Evolutionary conservation across 2,329 filamentous ascomycete genomes (phyloP).

Genomic region (Sordariomycetes sp.): DNA sequence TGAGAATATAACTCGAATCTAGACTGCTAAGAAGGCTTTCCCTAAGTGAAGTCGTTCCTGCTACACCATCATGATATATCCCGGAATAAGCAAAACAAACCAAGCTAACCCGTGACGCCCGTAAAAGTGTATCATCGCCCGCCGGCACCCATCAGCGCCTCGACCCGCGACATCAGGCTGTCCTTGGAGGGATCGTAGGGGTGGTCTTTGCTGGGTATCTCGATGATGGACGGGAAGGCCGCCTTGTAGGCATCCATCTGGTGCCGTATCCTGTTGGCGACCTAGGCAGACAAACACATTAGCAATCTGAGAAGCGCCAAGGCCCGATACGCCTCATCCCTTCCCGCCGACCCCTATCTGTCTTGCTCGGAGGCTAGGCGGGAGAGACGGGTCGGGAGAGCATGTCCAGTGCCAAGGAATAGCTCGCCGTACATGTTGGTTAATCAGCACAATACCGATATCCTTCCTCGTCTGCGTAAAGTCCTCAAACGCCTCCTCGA

Average conservation of each 20-base stretch:
- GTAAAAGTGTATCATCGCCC: background rate
- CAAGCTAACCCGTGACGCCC: background rate
- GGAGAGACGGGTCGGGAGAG: background rate
- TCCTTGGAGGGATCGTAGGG: conserved; percentile 99
- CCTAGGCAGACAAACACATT: conserved; percentile 31
- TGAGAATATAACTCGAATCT: background rate
- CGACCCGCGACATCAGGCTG: conserved; percentile 44
- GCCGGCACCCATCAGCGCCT: conserved; percentile 1
- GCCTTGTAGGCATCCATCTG: conserved; percentile 85
- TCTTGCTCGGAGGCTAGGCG: background rate
- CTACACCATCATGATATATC: background rate
- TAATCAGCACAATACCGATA: conserved; percentile 92
- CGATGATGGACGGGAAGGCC: conserved; percentile 88
- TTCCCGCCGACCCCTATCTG: background rate
- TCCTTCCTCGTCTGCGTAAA: conserved; percentile 90
- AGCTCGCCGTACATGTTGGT: conserved; percentile 65
- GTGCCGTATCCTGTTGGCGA: conserved; percentile 87
- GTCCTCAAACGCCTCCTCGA: conserved; percentile 79
- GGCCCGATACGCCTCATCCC: background rate
- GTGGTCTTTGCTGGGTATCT: conserved; percentile 98
- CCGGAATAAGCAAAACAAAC: background rate
- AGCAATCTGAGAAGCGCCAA: background rate
- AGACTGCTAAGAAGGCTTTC: background rate
- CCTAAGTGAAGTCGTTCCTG: background rate
- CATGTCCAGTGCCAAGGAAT: background rate